Evolutionary conservation across 495 filamentous ascomycete genomes (phyloP).

Genomic region (Lichina pygmaea): DNA sequence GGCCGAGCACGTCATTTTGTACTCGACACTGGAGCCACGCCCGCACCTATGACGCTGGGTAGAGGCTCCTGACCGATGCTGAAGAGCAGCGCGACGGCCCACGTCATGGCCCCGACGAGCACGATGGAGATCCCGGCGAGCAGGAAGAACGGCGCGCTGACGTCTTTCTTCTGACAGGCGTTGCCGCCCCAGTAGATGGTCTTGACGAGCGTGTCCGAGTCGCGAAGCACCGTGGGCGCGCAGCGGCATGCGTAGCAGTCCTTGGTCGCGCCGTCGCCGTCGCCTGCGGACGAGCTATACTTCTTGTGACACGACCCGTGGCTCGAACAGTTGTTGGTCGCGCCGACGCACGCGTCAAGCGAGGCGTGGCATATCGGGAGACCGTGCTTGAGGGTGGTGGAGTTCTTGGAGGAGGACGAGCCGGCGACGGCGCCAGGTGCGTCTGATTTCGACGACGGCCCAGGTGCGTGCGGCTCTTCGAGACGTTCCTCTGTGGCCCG

Average conservation of each 20-base stretch:
- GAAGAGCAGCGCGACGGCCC: constrained; percentile 49
- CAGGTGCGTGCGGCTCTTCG: neutral
- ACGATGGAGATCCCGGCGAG: constrained; percentile 41
- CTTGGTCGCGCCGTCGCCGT: constrained; percentile 9
- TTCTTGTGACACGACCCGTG: constrained; percentile 46
- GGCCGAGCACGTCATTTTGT: too few relatives aligned
- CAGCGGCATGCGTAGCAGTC: constrained; percentile 64
- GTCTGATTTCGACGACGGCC: neutral
- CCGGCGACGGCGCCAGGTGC: neutral
- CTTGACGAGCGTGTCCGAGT: constrained; percentile 18
- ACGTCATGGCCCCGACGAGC: constrained; percentile 28
- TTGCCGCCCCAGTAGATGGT: constrained; percentile 50
- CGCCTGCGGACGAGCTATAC: constrained; percentile 10
- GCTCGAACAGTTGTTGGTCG: constrained; percentile 45
- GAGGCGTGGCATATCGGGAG: constrained; percentile 36
- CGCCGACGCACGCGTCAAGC: constrained; percentile 26
- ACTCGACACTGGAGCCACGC: constrained; percentile 26
- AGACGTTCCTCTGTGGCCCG: neutral
- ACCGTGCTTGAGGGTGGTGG: constrained; percentile 4
- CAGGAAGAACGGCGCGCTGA: constrained; percentile 70
- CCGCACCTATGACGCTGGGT: constrained; percentile 68
- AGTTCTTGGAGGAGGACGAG: neutral
- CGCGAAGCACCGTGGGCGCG: constrained; percentile 19
- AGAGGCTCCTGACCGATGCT: constrained; percentile 53
- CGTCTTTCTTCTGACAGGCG: constrained; percentile 76